Base-by-base conservation (phyloP, 257 asterid genomes). In the Gardenia jasminoides region DNA sequence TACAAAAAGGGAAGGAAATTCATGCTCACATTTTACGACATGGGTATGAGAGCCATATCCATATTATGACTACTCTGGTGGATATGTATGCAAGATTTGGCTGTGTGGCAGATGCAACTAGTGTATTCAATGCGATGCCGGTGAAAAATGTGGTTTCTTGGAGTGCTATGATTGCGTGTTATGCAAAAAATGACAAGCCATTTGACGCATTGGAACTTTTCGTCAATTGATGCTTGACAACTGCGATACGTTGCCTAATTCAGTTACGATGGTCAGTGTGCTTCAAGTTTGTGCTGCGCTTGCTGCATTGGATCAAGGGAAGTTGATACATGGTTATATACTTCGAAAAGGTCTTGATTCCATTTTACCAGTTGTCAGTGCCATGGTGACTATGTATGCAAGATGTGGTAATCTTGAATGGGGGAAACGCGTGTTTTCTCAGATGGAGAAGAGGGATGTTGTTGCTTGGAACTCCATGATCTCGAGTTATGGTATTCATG, bases 211-310 rank as follows among this genome's bases (percentile, higher is more conserved):
- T 92, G 44, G 89, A 90, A 73, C 79, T 94, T 84, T 94, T 78
- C 82, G 85, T 13, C 87, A 89, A 80, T 87, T 92, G 94, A 86
- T 94, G 91, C 85, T 79, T 39, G 88, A 82, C 82, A 82, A 75
- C 67, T 80, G 77, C 58, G 88, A 81, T 56, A 59, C 88, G 81
- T 72, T 90, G 83, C 99, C 99, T 17, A 93, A 93, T 81, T 94
- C 99, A 7, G 96, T 93, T 76, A 94, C 99, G 19, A 93, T 94
- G 97, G 96, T 94, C 70, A 91, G 97, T 72, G 98, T 91, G 80
- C 90, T 94, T 65, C 98, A 91, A 85, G 97, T 98, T 50, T 92
- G 97, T 76, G 94, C 92, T 17, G 82, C 98, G 0, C 82, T 92
- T 67, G 90, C 95, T 76, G 98, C 98, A 13, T 52, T 94, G 82